Percentiles rank a stretch among this genome's conserved stretches.
phyloP scores from a whole-genome alignment of 306 rosid species.

The Castanopsis chinensis region DNA sequence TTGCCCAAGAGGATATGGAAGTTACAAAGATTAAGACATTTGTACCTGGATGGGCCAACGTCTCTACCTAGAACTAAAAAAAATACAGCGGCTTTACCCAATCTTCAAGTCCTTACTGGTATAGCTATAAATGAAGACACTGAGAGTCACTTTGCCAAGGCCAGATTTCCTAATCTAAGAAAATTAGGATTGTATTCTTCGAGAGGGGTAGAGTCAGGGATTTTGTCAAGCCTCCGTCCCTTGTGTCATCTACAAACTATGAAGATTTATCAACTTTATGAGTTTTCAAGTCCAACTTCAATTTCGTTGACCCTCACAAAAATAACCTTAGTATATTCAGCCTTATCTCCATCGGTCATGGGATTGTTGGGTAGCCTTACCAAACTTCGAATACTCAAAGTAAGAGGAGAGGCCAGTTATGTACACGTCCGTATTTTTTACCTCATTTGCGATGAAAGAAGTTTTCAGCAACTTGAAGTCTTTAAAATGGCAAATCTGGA shows the following conservation, averaged over 20 bases:
- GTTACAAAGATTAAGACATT: background rate
- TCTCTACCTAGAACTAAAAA: too few species aligned
- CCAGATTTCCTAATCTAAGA: slow-evolving; percentile 9
- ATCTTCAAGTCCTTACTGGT: slow-evolving; percentile 10
- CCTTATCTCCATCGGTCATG: background rate
- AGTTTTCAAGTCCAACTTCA: background rate
- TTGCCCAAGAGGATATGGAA: background rate
- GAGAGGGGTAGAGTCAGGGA: background rate
- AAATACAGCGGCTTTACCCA: background rate
- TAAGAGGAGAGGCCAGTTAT: fast-evolving
- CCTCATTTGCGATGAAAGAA: too few species aligned
- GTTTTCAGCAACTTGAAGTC: too few species aligned
- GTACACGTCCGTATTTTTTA: fast-evolving
- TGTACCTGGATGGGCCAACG: background rate
- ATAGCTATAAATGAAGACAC: background rate
- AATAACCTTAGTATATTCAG: background rate
- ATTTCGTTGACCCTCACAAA: slow-evolving; percentile 1
- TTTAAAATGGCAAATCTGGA: fast-evolving
- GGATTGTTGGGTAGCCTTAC: slow-evolving; percentile 12
- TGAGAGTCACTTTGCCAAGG: background rate
- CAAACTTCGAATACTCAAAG: slow-evolving; percentile 2
- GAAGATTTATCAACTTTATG: fast-evolving
- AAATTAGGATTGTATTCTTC: background rate
- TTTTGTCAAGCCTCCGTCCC: background rate
- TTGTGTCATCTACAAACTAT: background rate